Base-by-base conservation (phyloP, 1,284 basidiomycete species). In the Volvariella surrecta region DNA sequence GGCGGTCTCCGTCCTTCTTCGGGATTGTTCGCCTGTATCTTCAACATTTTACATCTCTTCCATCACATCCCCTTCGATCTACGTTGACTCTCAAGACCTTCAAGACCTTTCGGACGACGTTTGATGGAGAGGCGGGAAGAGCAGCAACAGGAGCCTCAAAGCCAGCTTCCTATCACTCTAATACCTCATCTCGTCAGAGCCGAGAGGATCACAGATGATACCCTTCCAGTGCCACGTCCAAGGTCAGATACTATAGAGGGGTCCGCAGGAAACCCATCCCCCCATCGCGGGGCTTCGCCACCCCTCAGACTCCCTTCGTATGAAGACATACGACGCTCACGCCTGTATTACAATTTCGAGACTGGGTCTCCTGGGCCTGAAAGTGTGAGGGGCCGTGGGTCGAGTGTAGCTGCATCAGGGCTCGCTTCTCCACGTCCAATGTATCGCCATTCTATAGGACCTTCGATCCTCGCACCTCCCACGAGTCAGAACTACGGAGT, bases 111-210 rank as follows among this genome's bases (percentile, higher is more conserved):
- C 42, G 43, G 47, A 48, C 32, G 31, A 28, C 6, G 24, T 11
- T 28, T 28, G 24, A 68, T 66, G 63, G 61, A 64, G 49, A 59
- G 57, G 53, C 46, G 51, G 44, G 56, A 61, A 46, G 49, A 52
- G 43, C 54, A 58, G 44, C 46, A 28, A 31, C 24, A 6, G 11
- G 6, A 6, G 6, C 56, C 59, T 50, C 62, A 66, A 50, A 74
- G 71, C 58, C 70, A 69, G 32, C 67, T 76, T 24, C 74, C 73
- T 31, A 62, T 58, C 48, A 70, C 64, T 50, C 64, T 76, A 37
- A 64, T 65, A 43, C 62, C 65, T 17, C 66, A 67, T 50, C 64
- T 74, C 35, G 65, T 60, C 50, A 52, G 52, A 28, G 39, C 54
- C 39, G 53, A 59, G 45, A 54, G 51, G 21, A 52, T 55, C 19